A percentile compares a stretch with the other conserved stretches of the same genome.
Conservation (phyloP, 805 yeast genomes). For the Cyberlindnera galapagoensis region DNA sequence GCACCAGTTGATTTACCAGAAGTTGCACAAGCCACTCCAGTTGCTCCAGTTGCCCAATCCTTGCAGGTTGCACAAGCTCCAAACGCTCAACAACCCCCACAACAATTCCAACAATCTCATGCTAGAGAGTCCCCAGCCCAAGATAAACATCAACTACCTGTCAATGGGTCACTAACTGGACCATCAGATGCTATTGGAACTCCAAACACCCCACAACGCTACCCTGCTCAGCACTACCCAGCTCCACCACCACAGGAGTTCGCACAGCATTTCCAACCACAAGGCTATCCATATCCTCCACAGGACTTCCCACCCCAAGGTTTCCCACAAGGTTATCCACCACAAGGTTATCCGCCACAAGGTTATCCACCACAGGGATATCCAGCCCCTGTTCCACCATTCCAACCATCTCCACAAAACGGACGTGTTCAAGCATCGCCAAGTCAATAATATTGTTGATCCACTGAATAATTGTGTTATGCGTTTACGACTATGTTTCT, state of each 20-base stretch:
- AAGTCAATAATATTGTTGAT: slow-evolving; percentile 1
- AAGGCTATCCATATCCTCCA: slow-evolving; percentile 13
- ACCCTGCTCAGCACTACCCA: slow-evolving; percentile 12
- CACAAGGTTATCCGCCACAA: slow-evolving; percentile 9
- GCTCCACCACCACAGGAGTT: slow-evolving; percentile 10
- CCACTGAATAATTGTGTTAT: no score
- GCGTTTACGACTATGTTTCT: no score
- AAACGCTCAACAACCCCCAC: slow-evolving; percentile 11
- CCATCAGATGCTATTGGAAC: no score
- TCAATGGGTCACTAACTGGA: no score
- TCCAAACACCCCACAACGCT: slow-evolving; percentile 18
- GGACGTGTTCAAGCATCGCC: slow-evolving; percentile 5
- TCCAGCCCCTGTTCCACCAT: slow-evolving; percentile 15
- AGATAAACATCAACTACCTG: slow-evolving; percentile 15
- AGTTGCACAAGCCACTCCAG: slow-evolving; percentile 4
- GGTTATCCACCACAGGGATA: slow-evolving; percentile 16
- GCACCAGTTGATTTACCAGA: slow-evolving; percentile 12
- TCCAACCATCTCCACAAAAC: slow-evolving; percentile 7
- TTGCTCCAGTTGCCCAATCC: no score
- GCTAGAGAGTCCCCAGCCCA: slow-evolving; percentile 20
- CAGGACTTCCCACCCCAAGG: slow-evolving; percentile 12
- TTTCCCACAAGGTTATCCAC: slow-evolving; percentile 15
- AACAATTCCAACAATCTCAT: slow-evolving; percentile 19
- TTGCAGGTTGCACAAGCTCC: background rate
- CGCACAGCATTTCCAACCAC: slow-evolving; percentile 15